These are phyloP conservation scores for Extremus antarcticus DNA, from an alignment of 495 filamentous ascomycete genomes.

Conservation along the genomic window DNA sequence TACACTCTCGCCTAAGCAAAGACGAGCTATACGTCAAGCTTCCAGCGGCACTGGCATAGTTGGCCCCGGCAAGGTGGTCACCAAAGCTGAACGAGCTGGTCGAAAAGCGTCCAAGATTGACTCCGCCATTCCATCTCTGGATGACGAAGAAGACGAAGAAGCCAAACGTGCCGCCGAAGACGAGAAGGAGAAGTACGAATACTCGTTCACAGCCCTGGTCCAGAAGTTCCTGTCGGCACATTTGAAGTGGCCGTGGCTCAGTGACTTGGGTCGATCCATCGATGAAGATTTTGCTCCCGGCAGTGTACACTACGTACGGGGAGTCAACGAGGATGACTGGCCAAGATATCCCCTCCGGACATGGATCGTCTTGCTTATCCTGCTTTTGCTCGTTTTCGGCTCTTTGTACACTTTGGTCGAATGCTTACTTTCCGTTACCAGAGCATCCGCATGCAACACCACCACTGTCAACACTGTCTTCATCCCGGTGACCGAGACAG, in stretches of 20 bases:
- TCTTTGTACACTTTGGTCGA: slow-evolving; percentile 7
- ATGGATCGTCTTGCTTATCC: neutral
- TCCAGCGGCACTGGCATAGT: neutral
- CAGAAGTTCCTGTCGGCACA: neutral
- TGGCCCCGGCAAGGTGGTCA: neutral
- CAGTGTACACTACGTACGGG: too few relatives aligned
- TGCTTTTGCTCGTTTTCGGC: slow-evolving; percentile 13
- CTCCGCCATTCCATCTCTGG: neutral
- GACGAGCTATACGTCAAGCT: neutral
- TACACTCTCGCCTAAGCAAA: neutral
- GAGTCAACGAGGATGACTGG: too few relatives aligned
- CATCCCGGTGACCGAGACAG: slow-evolving; percentile 15
- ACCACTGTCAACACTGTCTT: slow-evolving; percentile 11
- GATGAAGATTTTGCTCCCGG: neutral
- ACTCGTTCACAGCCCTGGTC: neutral
- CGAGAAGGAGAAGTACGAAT: neutral
- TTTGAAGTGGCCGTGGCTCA: neutral
- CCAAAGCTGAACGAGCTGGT: neutral
- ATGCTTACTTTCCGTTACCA: slow-evolving; percentile 15
- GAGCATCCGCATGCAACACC: slow-evolving; percentile 12
- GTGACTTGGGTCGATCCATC: neutral
- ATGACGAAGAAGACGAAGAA: neutral
- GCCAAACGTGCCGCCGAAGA: neutral
- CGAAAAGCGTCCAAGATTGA: neutral
- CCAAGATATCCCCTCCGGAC: neutral